phyloP scores from a whole-genome alignment of 2,329 filamentous ascomycete genomes.

The Pestalotiopsis fici region DNA sequence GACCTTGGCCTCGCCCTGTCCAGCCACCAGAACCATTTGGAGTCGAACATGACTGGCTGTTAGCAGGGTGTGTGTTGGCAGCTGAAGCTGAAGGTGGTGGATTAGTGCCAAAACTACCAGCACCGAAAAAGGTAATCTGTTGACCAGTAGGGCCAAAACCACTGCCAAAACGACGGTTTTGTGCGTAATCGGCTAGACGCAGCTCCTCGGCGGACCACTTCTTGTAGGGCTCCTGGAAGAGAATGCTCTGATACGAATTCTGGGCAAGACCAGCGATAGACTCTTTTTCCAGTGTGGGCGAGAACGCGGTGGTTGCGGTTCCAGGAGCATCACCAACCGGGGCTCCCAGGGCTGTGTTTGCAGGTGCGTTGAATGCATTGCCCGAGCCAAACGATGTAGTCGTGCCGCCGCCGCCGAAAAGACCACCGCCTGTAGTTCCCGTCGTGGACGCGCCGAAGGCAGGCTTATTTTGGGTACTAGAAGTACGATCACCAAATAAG shows the following conservation, averaged over 20 bases:
- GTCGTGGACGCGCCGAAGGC: constrained; percentile 48
- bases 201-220: constrained; percentile 91
- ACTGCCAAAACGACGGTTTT: constrained; percentile 83
- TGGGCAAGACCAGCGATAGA: constrained; percentile 47
- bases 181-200: constrained; percentile 82
- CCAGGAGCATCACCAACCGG: constrained; percentile 64
- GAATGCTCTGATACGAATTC: constrained; percentile 76
- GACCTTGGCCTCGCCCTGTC: no score
- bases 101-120: no score
- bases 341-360: constrained; percentile 47
- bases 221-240: constrained; percentile 78
- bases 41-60: no score
- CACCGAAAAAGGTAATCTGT: no score
- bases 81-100: no score
- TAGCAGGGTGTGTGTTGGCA: no score
- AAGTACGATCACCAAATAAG: no score
- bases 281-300: constrained; percentile 74
- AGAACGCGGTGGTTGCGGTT: constrained; percentile 70
- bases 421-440: constrained; percentile 45
- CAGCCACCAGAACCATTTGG: no score
- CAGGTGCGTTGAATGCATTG: constrained; percentile 47
- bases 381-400: constrained; percentile 35
- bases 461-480: constrained; percentile 51
- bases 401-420: constrained; percentile 39
- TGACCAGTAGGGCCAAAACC: constrained; percentile 67